Evolutionary conservation across 2,329 filamentous ascomycete species (phyloP), one percentile per base, ranked within the genome.

Genomic region (Cladosporium sp.): DNA sequence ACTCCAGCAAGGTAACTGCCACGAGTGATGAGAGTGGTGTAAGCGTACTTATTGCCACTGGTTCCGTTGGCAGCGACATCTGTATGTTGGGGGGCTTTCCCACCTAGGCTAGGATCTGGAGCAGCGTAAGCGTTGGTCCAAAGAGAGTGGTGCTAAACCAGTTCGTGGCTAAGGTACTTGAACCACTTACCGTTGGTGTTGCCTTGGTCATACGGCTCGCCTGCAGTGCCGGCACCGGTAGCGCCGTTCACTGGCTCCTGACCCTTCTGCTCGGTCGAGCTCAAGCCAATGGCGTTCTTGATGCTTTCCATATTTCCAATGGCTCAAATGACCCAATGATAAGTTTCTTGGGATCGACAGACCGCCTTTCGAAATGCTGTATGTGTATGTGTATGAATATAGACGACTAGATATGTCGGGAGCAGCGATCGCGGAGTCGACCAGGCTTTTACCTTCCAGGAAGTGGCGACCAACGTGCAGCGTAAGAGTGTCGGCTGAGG

Each of bases 181-280:
- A 35, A 28, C 24, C 19, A 47, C 47, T 28, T 36, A 84, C 78
- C 81, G 77, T 83, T 79, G 15, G 83, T 74, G 71, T 94, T 94
- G 48, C 90, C 90, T 58, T 84, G 84, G 68, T 94, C 90, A 66
- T 86, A 95, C 0, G 90, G 90, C 71, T 93, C 86, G 12, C 82
- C 83, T 42, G 78, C 79, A 22, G 81, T 80, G 3, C 88, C 87
- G 68, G 87, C 77, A 37, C 90, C 90, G 57, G 80, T 76, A 52
- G 83, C 76, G 20, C 90, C 90, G 17, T 88, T 88, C 42, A 91
- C 72, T 19, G 90, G 90, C 74, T 95, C 90, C 64, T 74, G 72
- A 47, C 77, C 77, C 56, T 74, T 61, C 74, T 70, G 54, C 19
- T 47, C 24, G 6, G 10, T 20, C 13, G 28, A 44, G 24, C 58